Evolutionary conservation across 2,329 filamentous ascomycete genomes (phyloP).

Genomic region (Xylaria sp.): DNA sequence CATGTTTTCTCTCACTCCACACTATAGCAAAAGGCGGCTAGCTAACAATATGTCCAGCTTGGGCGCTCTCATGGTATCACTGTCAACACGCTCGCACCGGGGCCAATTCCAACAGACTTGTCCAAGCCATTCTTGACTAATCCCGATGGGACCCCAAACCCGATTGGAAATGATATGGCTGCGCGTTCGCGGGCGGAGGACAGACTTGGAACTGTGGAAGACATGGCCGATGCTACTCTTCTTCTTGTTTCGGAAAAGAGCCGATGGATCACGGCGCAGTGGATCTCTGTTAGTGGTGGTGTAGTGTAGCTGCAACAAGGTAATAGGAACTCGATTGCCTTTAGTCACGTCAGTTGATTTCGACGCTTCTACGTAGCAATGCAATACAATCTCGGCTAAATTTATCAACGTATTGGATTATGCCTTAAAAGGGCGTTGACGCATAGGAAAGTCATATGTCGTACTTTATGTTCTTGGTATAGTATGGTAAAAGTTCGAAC

Average conservation of each 20-base stretch:
- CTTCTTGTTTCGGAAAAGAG: constrained; percentile 31
- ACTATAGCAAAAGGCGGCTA: neutral
- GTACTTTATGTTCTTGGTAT: neutral
- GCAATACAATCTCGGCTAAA: neutral
- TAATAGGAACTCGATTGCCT: neutral
- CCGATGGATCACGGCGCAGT: constrained; percentile 34
- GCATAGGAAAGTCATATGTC: too few relatives aligned
- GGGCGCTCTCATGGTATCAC: constrained; percentile 31
- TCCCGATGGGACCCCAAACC: constrained; percentile 12
- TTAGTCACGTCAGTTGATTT: neutral
- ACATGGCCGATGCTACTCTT: constrained; percentile 31
- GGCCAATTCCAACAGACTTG: constrained; percentile 28
- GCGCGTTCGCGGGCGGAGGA: constrained; percentile 19
- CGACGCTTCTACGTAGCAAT: neutral
- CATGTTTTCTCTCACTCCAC: neutral
- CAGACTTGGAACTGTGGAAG: constrained; percentile 26
- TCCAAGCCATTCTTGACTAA: constrained; percentile 11
- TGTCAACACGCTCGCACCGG: constrained; percentile 30
- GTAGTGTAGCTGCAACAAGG: constrained; percentile 11
- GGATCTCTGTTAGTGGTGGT: constrained; percentile 26
- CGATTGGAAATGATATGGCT: constrained; percentile 4
- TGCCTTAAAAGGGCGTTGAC: too few relatives aligned
- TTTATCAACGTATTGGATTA: neutral
- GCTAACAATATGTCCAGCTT: constrained; percentile 22
- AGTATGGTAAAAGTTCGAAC: too few relatives aligned